phyloP scores from a whole-genome alignment of 306 rosid species.

The Oemleria cerasiformis region DNA sequence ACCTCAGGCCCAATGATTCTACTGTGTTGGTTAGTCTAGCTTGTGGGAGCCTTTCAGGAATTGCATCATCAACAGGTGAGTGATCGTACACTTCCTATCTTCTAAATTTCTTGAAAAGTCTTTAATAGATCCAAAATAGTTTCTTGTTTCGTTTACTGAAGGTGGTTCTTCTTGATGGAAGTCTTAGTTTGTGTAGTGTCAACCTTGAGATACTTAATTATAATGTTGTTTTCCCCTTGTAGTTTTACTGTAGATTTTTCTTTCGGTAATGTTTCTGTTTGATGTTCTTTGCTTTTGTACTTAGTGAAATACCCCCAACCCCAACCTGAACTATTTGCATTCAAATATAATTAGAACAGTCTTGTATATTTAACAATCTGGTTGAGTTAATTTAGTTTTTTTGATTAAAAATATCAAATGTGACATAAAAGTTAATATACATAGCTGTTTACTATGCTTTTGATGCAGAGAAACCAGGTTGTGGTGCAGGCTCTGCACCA shows the following conservation, averaged over 20 bases:
- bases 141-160: neutral
- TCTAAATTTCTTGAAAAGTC: conserved; percentile 6
- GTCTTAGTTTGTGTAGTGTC: neutral
- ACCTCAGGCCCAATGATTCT: conserved; percentile 74
- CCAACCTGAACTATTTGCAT: conserved; percentile 22
- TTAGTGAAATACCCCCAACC: conserved; percentile 22
- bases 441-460: conserved; percentile 80
- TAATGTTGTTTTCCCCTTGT: neutral
- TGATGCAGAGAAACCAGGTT: conserved; percentile 91
- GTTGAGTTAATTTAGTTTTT: conserved; percentile 37
- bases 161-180: conserved; percentile 11
- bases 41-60: conserved; percentile 97
- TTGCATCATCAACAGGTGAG: conserved; percentile 98
- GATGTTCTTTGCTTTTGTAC: conserved; percentile 11
- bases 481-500: conserved; percentile 91
- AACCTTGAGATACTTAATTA: conserved; percentile 8
- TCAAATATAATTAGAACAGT: conserved; percentile 27
- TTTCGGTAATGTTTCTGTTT: neutral
- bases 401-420: conserved; percentile 30
- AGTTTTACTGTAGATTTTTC: neutral
- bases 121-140: neutral
- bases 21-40: conserved; percentile 67
- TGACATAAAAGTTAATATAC: conserved; percentile 44
- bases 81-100: conserved; percentile 30
- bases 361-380: conserved; percentile 32